phyloP scores from a whole-genome alignment of 2,329 filamentous ascomycete species.

The Fusarium hainanense region DNA sequence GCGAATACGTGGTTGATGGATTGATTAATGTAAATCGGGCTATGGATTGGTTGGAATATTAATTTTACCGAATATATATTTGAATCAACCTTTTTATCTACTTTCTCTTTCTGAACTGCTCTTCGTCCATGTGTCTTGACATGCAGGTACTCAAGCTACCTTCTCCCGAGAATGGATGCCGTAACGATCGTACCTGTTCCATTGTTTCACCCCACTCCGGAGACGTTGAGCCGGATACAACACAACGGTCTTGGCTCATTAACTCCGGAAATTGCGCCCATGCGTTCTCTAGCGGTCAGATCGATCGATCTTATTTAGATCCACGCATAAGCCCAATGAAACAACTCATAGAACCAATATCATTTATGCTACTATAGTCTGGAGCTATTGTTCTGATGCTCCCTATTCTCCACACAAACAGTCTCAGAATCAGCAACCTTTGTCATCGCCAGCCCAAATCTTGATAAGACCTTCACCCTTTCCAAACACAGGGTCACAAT shows the following conservation, averaged over 20 bases:
- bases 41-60: neutral
- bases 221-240: neutral
- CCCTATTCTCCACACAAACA: constrained; percentile 14
- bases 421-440: neutral
- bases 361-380: neutral
- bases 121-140: no score
- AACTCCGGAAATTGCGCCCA: neutral
- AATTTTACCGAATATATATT: neutral
- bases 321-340: neutral
- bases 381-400: neutral
- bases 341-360: neutral
- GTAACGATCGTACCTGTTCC: neutral
- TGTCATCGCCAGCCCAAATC: constrained; percentile 27
- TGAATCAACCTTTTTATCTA: neutral
- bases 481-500: constrained; percentile 36
- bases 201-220: neutral
- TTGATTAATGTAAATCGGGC: neutral
- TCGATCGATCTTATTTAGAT: neutral
- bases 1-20: constrained; percentile 6
- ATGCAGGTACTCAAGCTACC: neutral
- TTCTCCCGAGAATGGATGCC: neutral
- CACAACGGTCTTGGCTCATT: neutral
- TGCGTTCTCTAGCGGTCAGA: neutral
- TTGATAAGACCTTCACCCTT: constrained; percentile 8
- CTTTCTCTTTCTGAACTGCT: neutral